A percentile compares a stretch with the other conserved stretches of the same genome.
phyloP scores from a whole-genome alignment of 192 early-diverging fungal genomes.

The Entomortierella chlamydospora region DNA sequence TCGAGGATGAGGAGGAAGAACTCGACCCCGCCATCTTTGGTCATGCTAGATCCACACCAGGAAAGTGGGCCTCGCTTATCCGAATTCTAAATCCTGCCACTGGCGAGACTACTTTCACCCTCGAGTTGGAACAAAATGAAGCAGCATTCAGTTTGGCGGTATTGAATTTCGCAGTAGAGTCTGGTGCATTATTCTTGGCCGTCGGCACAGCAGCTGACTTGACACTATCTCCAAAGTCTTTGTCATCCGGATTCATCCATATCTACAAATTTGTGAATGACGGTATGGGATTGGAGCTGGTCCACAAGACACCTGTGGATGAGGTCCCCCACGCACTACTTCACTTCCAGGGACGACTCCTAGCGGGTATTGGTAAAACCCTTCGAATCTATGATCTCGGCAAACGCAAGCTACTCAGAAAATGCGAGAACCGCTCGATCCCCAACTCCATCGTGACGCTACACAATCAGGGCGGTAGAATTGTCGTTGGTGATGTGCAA shows the following conservation, averaged over 20 bases:
- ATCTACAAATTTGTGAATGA: conserved; percentile 78
- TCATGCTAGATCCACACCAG: conserved; percentile 70
- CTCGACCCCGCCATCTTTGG: conserved; percentile 78
- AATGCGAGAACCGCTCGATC: conserved; percentile 86
- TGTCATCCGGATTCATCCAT: conserved; percentile 77
- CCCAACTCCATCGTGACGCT: conserved; percentile 79
- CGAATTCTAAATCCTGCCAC: conserved; percentile 84
- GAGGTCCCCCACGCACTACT: conserved; percentile 86
- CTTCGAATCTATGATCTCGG: conserved; percentile 96
- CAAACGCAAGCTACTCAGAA: conserved; percentile 87
- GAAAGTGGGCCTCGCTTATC: conserved; percentile 91
- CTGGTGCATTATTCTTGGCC: conserved; percentile 73
- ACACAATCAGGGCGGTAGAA: conserved; percentile 83
- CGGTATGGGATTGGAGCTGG: conserved; percentile 75
- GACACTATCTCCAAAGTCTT: conserved; percentile 73
- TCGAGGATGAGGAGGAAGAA: conserved; percentile 61
- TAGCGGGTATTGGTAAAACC: conserved; percentile 89
- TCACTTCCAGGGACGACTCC: conserved; percentile 86
- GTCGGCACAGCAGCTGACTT: conserved; percentile 88
- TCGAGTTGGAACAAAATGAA: conserved; percentile 88
- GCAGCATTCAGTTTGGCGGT: conserved; percentile 83
- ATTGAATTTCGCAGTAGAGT: conserved; percentile 68
- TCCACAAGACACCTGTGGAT: conserved; percentile 91
- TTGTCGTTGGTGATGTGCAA: conserved; percentile 89
- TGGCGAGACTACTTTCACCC: conserved; percentile 71